A percentile compares a stretch with the other conserved stretches of the same genome.
phyloP scores from a whole-genome alignment of 208 protist genomes.

The Balamuthia mandrillaris region DNA sequence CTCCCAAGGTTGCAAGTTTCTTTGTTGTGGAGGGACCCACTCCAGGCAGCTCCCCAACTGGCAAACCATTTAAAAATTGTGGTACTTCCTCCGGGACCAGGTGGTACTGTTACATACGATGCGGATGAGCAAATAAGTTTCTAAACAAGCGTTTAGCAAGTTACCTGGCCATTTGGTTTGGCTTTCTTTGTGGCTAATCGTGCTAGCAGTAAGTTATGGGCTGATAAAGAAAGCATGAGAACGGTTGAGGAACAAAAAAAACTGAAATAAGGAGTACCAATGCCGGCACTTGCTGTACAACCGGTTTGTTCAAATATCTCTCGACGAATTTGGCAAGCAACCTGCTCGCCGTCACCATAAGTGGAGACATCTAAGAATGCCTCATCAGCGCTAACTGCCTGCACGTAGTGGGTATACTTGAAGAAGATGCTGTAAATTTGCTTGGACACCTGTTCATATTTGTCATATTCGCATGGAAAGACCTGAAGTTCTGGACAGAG shows the following conservation, averaged over 20 bases:
- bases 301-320: conserved; percentile 20
- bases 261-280: background rate
- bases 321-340: background rate
- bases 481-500: conserved; percentile 4
- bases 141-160: background rate
- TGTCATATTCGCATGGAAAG: conserved; percentile 24
- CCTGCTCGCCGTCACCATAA: background rate
- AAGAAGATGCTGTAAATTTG: conserved; percentile 35
- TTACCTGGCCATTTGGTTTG: background rate
- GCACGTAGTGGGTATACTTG: conserved; percentile 1
- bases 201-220: conserved; percentile 16
- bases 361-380: background rate
- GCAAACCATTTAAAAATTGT: background rate
- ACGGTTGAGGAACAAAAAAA: background rate
- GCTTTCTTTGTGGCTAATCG: conserved; percentile 9
- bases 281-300: conserved; percentile 10
- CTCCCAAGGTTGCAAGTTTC: background rate
- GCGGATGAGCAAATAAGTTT: background rate
- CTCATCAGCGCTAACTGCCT: conserved; percentile 31
- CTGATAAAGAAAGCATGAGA: background rate
- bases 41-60: background rate
- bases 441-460: conserved; percentile 28
- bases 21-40: conserved; percentile 8
- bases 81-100: background rate
- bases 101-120: background rate